Conservation (phyloP, 441 rosid genomes). For the Lepidium campestre region DNA sequence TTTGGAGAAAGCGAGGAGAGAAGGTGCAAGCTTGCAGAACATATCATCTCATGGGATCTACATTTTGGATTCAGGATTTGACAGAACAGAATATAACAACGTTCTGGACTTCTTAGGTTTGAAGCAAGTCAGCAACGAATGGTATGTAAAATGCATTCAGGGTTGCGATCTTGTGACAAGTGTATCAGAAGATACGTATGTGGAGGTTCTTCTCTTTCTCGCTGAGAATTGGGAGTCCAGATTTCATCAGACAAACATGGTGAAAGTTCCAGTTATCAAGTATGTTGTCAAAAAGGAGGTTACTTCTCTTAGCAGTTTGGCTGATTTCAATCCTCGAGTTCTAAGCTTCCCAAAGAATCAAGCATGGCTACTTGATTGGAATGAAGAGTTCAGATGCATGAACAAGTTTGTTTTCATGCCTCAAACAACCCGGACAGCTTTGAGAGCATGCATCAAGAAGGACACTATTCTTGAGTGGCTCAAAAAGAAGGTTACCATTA, state of each 20-base stretch:
- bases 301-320: slow-evolving; percentile 33
- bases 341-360: slow-evolving; percentile 27
- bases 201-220: slow-evolving; percentile 42
- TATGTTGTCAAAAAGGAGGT: slow-evolving; percentile 33
- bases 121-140: slow-evolving; percentile 30
- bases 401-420: slow-evolving; percentile 40
- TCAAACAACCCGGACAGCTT: slow-evolving; percentile 27
- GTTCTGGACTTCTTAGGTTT: slow-evolving; percentile 54
- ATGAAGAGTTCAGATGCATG: slow-evolving; percentile 37
- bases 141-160: slow-evolving; percentile 58
- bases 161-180: slow-evolving; percentile 43
- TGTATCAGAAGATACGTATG: slow-evolving; percentile 46
- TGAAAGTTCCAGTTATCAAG: slow-evolving; percentile 44
- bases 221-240: slow-evolving; percentile 44
- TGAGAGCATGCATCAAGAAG: slow-evolving; percentile 7
- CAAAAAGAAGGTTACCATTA: slow-evolving; percentile 10
- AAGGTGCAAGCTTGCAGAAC: slow-evolving; percentile 46
- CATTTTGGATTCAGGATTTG: slow-evolving; percentile 46
- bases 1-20: slow-evolving; percentile 38
- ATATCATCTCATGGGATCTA: slow-evolving; percentile 50
- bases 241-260: slow-evolving; percentile 29
- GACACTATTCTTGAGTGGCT: slow-evolving; percentile 39
- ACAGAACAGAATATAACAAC: slow-evolving; percentile 24
- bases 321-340: not conserved
- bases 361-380: slow-evolving; percentile 53